Conservation (phyloP, 225 moss, liverwort and hornwort species). For the Bryoerythrophyllum caledonicum region DNA sequence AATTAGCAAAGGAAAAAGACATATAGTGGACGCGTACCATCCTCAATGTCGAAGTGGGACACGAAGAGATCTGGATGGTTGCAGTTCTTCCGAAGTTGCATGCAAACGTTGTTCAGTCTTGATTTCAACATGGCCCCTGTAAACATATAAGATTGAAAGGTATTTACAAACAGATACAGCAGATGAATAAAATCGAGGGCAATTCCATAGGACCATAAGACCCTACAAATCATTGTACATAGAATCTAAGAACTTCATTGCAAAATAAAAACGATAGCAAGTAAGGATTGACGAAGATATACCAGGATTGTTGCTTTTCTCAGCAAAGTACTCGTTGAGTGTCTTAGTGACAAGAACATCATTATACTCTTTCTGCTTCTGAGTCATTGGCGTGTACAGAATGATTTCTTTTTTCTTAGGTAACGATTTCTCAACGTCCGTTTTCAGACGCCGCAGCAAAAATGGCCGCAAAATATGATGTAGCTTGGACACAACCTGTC, state of each 20-base stretch:
- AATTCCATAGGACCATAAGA: not conserved
- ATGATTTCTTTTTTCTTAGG: conserved; percentile 92
- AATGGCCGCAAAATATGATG: conserved; percentile 87
- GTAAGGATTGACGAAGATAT: not conserved
- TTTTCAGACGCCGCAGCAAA: conserved; percentile 80
- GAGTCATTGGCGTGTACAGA: conserved; percentile 75
- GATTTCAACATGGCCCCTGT: conserved; percentile 54
- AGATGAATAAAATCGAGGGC: not conserved
- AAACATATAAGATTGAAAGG: not conserved
- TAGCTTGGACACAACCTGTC: conserved; percentile 76
- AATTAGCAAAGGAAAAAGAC: not conserved
- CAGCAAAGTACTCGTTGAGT: conserved; percentile 71
- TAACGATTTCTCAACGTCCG: conserved; percentile 83
- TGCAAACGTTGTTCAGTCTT: conserved; percentile 70
- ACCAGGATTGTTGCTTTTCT: conserved; percentile 51
- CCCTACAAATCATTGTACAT: not conserved
- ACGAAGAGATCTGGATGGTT: conserved; percentile 90
- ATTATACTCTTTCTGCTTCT: conserved; percentile 61
- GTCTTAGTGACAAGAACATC: conserved; percentile 63
- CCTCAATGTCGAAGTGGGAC: conserved; percentile 64
- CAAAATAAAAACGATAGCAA: not conserved
- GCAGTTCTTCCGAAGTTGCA: conserved; percentile 95
- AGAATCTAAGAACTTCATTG: not conserved
- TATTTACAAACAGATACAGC: not conserved
- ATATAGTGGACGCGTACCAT: conserved; percentile 35